phyloP scores from a whole-genome alignment of 225 moss, liverwort and hornwort species.

The Ulota crispa region DNA sequence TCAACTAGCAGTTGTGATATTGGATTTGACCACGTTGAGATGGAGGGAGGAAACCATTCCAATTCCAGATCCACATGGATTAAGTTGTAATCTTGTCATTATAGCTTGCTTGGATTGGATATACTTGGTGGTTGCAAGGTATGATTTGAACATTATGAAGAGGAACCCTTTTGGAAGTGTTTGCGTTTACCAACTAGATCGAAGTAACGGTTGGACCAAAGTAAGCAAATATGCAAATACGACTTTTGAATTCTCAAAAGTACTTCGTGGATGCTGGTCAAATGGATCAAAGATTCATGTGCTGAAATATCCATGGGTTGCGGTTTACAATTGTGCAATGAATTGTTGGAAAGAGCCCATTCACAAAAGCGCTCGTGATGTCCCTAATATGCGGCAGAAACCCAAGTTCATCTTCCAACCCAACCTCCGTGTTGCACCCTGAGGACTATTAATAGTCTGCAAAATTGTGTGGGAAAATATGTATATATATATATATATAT shows the following conservation, averaged over 20 bases:
- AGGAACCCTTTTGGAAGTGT: constrained; percentile 15
- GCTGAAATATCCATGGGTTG: constrained; percentile 35
- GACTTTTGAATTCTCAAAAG: constrained; percentile 16
- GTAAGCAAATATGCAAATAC: constrained; percentile 22
- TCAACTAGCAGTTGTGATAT: constrained; percentile 10
- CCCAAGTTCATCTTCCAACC: too few species aligned
- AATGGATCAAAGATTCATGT: constrained; percentile 32
- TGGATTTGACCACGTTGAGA: constrained; percentile 28
- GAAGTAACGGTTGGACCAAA: constrained; percentile 32
- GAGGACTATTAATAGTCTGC: too few species aligned
- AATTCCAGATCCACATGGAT: constrained; percentile 28
- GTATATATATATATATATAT: too few species aligned
- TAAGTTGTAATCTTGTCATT: constrained; percentile 24
- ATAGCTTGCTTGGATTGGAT: constrained; percentile 33
- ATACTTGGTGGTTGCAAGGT: constrained; percentile 39
- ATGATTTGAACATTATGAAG: not conserved
- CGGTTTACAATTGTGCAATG: constrained; percentile 29
- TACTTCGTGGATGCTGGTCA: constrained; percentile 33
- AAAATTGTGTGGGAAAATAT: too few species aligned
- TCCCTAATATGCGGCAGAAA: rapidly evolving
- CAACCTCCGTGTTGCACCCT: too few species aligned
- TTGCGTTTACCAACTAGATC: constrained; percentile 36
- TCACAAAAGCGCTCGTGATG: not conserved
- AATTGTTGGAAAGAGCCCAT: constrained; percentile 43
- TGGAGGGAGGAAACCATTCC: constrained; percentile 33